phyloP scores from a whole-genome alignment of 2,329 filamentous ascomycete genomes.

The Xylariaceae sp. region DNA sequence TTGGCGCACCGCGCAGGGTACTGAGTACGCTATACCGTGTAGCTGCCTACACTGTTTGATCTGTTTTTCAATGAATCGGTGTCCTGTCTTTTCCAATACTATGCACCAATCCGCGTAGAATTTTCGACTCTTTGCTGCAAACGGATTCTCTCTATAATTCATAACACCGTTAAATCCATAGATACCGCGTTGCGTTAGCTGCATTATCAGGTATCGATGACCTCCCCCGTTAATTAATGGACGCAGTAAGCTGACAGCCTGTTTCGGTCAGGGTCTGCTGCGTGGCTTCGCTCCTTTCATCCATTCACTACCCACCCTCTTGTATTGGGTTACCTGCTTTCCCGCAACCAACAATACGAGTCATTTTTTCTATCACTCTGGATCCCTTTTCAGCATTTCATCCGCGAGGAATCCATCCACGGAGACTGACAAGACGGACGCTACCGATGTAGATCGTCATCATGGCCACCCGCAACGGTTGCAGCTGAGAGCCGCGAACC shows the following conservation, averaged over 20 bases:
- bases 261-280: not conserved
- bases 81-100: not conserved
- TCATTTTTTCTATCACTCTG: not conserved
- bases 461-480: conserved; percentile 4
- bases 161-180: not conserved
- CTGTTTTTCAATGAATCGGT: not conserved
- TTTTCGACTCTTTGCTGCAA: not conserved
- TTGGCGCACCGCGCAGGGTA: not conserved
- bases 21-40: not conserved
- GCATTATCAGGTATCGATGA: no score
- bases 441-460: not conserved
- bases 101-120: no score
- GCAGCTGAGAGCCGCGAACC: not conserved
- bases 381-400: not conserved
- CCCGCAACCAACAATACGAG: not conserved
- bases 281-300: not conserved
- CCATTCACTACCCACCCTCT: not conserved
- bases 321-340: not conserved
- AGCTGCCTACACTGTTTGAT: not conserved
- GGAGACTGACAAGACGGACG: not conserved
- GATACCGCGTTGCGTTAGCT: no score
- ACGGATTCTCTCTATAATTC: no score
- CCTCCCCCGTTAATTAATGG: no score
- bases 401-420: not conserved
- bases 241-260: not conserved